Conservation (phyloP, 2,329 filamentous ascomycete genomes). For the Phialocephala sp. region DNA sequence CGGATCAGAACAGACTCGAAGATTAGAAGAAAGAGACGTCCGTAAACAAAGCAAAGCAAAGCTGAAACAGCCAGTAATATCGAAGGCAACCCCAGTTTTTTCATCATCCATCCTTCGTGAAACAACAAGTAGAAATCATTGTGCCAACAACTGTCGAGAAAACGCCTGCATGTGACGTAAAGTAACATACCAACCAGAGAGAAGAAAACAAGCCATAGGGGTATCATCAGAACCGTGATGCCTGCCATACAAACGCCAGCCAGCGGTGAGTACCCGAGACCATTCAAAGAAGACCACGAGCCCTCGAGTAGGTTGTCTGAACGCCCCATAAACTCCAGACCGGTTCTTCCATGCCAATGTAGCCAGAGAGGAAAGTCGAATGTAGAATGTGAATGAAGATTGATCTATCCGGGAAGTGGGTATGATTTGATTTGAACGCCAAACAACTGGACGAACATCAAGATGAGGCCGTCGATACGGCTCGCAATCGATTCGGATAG, state of each 20-base stretch:
- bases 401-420: slow-evolving; percentile 19
- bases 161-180: slow-evolving; percentile 1
- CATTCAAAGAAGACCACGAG: not conserved
- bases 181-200: slow-evolving; percentile 1
- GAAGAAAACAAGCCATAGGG: not conserved
- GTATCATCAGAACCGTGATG: slow-evolving; percentile 6
- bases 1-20: not conserved
- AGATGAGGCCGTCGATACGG: slow-evolving; percentile 7
- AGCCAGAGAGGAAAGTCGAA: not conserved
- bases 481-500: not conserved
- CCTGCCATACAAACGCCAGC: slow-evolving; percentile 12
- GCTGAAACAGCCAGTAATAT: not conserved
- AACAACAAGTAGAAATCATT: not conserved
- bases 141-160: not conserved
- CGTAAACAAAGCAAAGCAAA: not conserved
- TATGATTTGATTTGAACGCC: slow-evolving; percentile 12
- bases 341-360: not conserved
- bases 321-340: not conserved
- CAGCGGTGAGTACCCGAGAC: slow-evolving; percentile 14
- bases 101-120: not conserved
- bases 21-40: not conserved
- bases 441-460: not conserved
- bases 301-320: slow-evolving; percentile 6
- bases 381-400: not conserved
- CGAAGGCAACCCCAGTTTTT: not conserved